A percentile compares a stretch with the other conserved stretches of the same genome.
Conservation (phyloP, 2,329 filamentous ascomycete species). For the Phaeoacremonium minimum region DNA sequence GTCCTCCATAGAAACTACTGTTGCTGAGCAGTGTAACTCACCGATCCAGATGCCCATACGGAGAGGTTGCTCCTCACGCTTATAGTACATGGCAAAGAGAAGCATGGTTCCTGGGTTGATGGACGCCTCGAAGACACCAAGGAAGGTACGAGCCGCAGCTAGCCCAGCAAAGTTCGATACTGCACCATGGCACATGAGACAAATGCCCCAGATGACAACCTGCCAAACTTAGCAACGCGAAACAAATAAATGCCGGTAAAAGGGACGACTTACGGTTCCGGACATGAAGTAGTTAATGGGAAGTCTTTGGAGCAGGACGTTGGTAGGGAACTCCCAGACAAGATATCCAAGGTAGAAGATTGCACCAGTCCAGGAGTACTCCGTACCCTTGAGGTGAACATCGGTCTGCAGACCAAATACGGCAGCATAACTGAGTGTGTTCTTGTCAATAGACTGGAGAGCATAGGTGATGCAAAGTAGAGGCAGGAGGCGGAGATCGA, state of each 20-base stretch:
- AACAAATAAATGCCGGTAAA: background rate
- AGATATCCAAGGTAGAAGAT: conserved; percentile 24
- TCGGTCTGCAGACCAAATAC: conserved; percentile 18
- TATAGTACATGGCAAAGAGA: conserved; percentile 22
- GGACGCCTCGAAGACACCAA: conserved; percentile 8
- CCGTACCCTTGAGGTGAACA: conserved; percentile 23
- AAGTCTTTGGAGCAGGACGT: conserved; percentile 8
- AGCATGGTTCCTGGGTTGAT: conserved; percentile 11
- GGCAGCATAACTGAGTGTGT: conserved; percentile 12
- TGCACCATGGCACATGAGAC: conserved; percentile 9
- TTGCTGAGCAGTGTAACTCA: too few species aligned
- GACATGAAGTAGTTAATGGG: conserved; percentile 5
- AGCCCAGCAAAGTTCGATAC: conserved; percentile 12
- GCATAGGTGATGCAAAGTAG: conserved; percentile 9
- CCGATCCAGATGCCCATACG: conserved; percentile 13
- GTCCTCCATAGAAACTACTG: too few species aligned
- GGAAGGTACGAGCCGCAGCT: conserved; percentile 4
- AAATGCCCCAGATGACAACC: conserved; percentile 3
- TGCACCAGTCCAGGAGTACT: conserved; percentile 24
- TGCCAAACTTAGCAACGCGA: background rate
- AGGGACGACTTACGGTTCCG: conserved; percentile 9
- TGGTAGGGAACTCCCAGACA: conserved; percentile 16
- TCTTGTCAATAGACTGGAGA: conserved; percentile 6
- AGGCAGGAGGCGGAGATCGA: conserved; percentile 9
- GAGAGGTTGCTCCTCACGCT: conserved; percentile 22